phyloP scores from a whole-genome alignment of 2,329 filamentous ascomycete species.

The Fusarium siculi region DNA sequence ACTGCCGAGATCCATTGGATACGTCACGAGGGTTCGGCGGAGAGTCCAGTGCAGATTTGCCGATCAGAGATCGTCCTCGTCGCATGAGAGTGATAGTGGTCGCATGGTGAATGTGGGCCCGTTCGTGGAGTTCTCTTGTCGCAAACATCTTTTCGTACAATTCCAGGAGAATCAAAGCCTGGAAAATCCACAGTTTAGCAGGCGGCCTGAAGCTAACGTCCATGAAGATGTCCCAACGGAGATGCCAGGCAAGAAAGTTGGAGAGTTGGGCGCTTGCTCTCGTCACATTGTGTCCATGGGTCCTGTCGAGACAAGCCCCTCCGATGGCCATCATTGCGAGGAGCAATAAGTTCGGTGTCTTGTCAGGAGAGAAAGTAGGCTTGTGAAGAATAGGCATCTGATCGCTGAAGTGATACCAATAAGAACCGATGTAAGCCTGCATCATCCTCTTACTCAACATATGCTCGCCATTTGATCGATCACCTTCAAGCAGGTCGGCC shows the following conservation, averaged over 20 bases:
- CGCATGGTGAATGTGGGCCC: slow-evolving; percentile 95
- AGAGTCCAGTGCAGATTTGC: slow-evolving; percentile 84
- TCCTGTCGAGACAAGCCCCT: slow-evolving; percentile 87
- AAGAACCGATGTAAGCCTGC: slow-evolving; percentile 92
- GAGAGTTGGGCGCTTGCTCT: slow-evolving; percentile 83
- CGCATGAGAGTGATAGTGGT: slow-evolving; percentile 97
- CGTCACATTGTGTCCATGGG: slow-evolving; percentile 77
- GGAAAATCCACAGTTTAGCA: slow-evolving; percentile 96
- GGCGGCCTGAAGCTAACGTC: slow-evolving; percentile 89
- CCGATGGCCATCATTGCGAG: slow-evolving; percentile 93
- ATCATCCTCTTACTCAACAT: slow-evolving; percentile 92
- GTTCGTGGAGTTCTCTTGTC: slow-evolving; percentile 88
- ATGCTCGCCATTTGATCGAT: slow-evolving; percentile 72
- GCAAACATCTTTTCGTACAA: slow-evolving; percentile 99
- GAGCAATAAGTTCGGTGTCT: slow-evolving; percentile 84
- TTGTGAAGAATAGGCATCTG: slow-evolving; percentile 95
- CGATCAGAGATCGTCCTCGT: slow-evolving; percentile 88
- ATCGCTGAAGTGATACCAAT: slow-evolving; percentile 94
- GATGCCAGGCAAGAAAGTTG: slow-evolving; percentile 90
- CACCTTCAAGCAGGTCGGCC: slow-evolving; percentile 80
- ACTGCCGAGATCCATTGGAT: slow-evolving; percentile 66
- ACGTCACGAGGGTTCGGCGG: slow-evolving; percentile 78
- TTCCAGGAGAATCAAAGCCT: slow-evolving; percentile 87
- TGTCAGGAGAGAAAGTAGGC: slow-evolving; percentile 90
- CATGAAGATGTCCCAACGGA: slow-evolving; percentile 97